Conservation (phyloP, 495 filamentous ascomycete genomes). For the Staphylotrichum tortipilum region DNA sequence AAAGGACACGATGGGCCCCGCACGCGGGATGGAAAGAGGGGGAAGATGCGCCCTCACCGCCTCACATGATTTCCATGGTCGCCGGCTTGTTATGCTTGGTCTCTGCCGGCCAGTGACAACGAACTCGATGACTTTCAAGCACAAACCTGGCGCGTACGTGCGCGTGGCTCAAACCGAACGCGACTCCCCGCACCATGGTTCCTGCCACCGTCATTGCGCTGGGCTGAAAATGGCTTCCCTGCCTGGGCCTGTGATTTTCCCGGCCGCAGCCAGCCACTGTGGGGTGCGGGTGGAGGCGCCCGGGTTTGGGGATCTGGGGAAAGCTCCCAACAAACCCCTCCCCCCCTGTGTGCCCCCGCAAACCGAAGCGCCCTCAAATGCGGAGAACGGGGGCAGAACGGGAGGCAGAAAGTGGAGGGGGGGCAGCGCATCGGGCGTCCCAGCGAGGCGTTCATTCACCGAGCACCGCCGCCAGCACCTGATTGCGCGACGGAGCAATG, state of each 20-base stretch:
- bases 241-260: background rate
- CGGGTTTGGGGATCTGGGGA: constrained; percentile 6
- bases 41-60: background rate
- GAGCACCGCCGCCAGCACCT: background rate
- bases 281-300: constrained; percentile 3
- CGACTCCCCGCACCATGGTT: too few species aligned
- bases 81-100: too few species aligned
- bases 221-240: background rate
- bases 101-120: too few species aligned
- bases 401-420: background rate
- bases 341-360: background rate
- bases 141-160: too few species aligned
- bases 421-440: too few species aligned
- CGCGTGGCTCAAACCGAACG: too few species aligned
- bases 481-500: background rate
- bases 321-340: constrained; percentile 1
- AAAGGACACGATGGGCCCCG: background rate
- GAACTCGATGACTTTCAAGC: too few species aligned
- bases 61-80: background rate
- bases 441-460: too few species aligned
- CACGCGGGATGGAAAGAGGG: background rate
- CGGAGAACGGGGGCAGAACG: too few species aligned
- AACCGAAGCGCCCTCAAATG: background rate
- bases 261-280: background rate
- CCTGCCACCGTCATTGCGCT: too few species aligned